Evolutionary conservation across 495 filamentous ascomycete genomes (phyloP).

Genomic region (Aspergillus carlsbadensis): DNA sequence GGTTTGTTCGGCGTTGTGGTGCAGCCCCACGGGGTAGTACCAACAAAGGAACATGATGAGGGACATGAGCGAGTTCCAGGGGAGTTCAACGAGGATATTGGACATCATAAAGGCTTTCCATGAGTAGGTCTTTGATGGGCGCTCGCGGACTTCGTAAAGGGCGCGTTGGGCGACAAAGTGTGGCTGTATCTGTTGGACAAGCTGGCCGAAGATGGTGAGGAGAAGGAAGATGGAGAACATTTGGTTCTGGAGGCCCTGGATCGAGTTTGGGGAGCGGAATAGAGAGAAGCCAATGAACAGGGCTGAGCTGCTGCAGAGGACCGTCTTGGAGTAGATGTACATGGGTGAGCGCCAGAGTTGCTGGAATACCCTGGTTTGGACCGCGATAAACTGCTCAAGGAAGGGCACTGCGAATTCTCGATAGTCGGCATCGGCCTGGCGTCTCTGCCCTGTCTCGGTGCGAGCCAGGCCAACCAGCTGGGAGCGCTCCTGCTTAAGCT

Average conservation of each 20-base stretch:
- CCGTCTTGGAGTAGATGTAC: constrained; percentile 59
- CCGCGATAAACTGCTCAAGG: constrained; percentile 49
- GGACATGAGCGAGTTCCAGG: constrained; percentile 64
- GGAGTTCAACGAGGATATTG: constrained; percentile 71
- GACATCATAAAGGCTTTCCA: constrained; percentile 71
- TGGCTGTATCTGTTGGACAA: constrained; percentile 77
- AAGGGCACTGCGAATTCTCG: constrained; percentile 57
- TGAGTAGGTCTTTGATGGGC: constrained; percentile 67
- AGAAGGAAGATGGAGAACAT: constrained; percentile 90
- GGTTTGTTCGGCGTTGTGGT: constrained; percentile 46
- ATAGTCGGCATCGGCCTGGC: constrained; percentile 33
- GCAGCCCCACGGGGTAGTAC: constrained; percentile 70
- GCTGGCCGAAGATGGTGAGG: constrained; percentile 74
- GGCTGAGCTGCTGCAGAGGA: constrained; percentile 48
- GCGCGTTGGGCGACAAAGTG: constrained; percentile 65
- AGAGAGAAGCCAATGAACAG: constrained; percentile 94
- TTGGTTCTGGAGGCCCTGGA: constrained; percentile 85
- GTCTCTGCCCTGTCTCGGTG: constrained; percentile 27
- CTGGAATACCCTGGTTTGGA: constrained; percentile 50
- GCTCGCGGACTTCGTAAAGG: constrained; percentile 71
- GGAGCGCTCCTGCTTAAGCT: constrained; percentile 60
- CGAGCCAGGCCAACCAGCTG: too few species aligned
- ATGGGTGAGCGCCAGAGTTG: constrained; percentile 60
- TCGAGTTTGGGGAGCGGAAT: constrained; percentile 66
- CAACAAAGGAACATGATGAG: constrained; percentile 62